These are phyloP conservation scores for Penicillium herquei DNA, from an alignment of 495 filamentous ascomycete species.

Conservation along the genomic window DNA sequence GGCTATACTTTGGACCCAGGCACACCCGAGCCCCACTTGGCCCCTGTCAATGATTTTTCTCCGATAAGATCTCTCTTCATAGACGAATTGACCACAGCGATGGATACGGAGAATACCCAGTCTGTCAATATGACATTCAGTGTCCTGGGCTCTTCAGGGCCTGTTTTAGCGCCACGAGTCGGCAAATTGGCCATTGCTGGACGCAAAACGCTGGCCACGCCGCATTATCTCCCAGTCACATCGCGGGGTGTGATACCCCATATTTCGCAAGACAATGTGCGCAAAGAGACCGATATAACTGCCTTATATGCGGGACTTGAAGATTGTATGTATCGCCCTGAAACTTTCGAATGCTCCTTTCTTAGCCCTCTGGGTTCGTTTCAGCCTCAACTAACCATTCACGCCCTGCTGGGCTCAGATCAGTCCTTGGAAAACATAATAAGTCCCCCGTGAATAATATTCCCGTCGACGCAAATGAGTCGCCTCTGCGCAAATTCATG, in stretches of 20 bases:
- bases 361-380: background rate
- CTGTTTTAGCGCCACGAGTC: slow-evolving; percentile 48
- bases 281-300: slow-evolving; percentile 58
- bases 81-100: slow-evolving; percentile 16
- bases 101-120: slow-evolving; percentile 24
- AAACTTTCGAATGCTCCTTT: background rate
- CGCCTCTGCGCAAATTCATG: slow-evolving; percentile 72
- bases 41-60: too few species aligned
- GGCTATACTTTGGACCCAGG: too few species aligned
- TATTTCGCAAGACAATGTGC: slow-evolving; percentile 79
- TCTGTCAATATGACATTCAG: slow-evolving; percentile 31
- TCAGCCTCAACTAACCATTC: slow-evolving; percentile 22
- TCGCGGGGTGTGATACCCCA: slow-evolving; percentile 86
- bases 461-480: slow-evolving; percentile 38
- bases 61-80: too few species aligned
- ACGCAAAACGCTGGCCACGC: slow-evolving; percentile 66
- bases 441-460: slow-evolving; percentile 51
- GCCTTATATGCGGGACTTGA: slow-evolving; percentile 83
- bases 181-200: slow-evolving; percentile 62
- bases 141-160: slow-evolving; percentile 22
- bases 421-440: slow-evolving; percentile 70
- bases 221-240: slow-evolving; percentile 73
- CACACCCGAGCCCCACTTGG: too few species aligned
- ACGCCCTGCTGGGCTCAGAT: slow-evolving; percentile 34
- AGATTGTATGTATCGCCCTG: slow-evolving; percentile 68